Evolutionary conservation across 768 basidiomycete species (phyloP).

Genomic region (Tulasnella sp.): DNA sequence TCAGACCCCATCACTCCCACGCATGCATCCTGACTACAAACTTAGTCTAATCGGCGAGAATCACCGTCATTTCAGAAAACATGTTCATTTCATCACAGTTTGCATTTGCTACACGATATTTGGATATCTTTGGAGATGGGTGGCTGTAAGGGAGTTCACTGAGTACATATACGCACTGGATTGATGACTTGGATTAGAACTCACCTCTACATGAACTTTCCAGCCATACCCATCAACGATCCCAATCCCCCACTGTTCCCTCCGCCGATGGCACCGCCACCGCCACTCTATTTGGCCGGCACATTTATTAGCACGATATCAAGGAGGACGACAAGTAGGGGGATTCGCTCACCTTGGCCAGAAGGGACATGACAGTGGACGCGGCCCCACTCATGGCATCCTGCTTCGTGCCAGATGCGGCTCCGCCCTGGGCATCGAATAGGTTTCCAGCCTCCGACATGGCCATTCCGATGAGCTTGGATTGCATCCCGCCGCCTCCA

Average conservation of each 20-base stretch:
- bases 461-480: slow-evolving; percentile 67
- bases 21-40: too few species aligned
- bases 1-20: too few species aligned
- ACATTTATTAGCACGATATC: not conserved
- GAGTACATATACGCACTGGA: too few species aligned
- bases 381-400: slow-evolving; percentile 78
- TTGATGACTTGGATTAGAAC: too few species aligned
- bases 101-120: too few species aligned
- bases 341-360: slow-evolving; percentile 38
- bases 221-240: not conserved
- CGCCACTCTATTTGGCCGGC: not conserved
- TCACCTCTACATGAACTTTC: slow-evolving; percentile 2
- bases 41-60: too few species aligned
- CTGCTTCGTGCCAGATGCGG: slow-evolving; percentile 48
- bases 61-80: too few species aligned
- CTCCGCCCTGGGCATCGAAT: slow-evolving; percentile 58
- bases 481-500: not conserved
- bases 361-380: slow-evolving; percentile 74
- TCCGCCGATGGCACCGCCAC: slow-evolving; percentile 3
- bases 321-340: not conserved
- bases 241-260: slow-evolving; percentile 3
- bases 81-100: too few species aligned
- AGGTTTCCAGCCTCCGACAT: slow-evolving; percentile 71
- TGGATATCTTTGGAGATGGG: too few species aligned
- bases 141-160: too few species aligned